These are phyloP conservation scores for Sporothrix humicola DNA, from an alignment of 2,329 filamentous ascomycete genomes.

Conservation along the genomic window DNA sequence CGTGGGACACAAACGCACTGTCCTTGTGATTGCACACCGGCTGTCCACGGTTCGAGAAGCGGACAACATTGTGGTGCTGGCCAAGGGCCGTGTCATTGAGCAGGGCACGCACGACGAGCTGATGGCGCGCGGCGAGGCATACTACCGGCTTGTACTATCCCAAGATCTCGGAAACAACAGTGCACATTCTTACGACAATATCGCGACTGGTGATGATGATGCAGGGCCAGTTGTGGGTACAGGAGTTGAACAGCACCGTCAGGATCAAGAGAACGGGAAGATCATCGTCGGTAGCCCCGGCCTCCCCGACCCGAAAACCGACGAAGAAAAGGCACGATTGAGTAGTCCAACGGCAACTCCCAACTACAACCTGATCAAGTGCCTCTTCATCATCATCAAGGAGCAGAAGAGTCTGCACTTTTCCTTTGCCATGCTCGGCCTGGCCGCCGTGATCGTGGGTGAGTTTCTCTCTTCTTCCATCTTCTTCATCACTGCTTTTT, in stretches of 20 bases:
- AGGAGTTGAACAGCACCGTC: too few relatives aligned
- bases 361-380: slow-evolving; percentile 27
- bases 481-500: neutral
- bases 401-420: slow-evolving; percentile 25
- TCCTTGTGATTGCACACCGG: slow-evolving; percentile 53
- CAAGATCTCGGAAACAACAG: slow-evolving; percentile 53
- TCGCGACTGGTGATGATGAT: too few relatives aligned
- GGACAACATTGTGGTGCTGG: slow-evolving; percentile 77
- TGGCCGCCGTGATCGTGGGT: slow-evolving; percentile 40
- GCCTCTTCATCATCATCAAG: slow-evolving; percentile 26
- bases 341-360: neutral
- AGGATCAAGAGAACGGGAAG: too few relatives aligned
- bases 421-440: slow-evolving; percentile 20
- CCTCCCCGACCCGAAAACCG: too few relatives aligned
- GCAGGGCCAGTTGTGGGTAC: too few relatives aligned
- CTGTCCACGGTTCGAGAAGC: slow-evolving; percentile 76
- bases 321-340: too few relatives aligned
- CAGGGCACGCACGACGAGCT: slow-evolving; percentile 77
- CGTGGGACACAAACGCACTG: slow-evolving; percentile 41
- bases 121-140: slow-evolving; percentile 63
- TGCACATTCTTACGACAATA: neutral
- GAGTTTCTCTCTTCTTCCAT: neutral
- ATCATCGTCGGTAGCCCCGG: too few relatives aligned
- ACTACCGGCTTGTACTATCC: slow-evolving; percentile 69
- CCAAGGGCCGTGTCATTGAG: slow-evolving; percentile 73